Evolutionary conservation across 2,329 filamentous ascomycete genomes (phyloP), one percentile per base, ranked within the genome.

Genomic region (Nothophoma quercina): DNA sequence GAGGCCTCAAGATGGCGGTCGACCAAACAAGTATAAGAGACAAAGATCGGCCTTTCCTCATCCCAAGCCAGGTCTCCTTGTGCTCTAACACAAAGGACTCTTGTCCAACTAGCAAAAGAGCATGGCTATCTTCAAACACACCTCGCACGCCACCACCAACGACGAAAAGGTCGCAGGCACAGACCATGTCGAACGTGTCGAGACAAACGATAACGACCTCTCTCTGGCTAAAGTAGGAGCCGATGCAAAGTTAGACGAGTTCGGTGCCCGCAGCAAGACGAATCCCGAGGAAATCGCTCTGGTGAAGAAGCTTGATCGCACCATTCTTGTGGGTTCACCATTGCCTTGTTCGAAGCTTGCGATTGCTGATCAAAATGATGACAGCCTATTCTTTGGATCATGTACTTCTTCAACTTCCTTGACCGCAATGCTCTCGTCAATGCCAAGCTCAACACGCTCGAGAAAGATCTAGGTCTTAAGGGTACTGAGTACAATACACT

Each of bases 401-500:
- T 79, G 77, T 79, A 78, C 43, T 79, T 72, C 18, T 53, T 53
- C 41, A 75, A 74, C 33, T 74, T 70, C 29, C 64, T 70, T 7
- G 85, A 87, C 62, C 78, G 85, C n/a, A 86, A 87, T 68, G 86
- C 88, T 65, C 86, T 89, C 56, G 85, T 85, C 1, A 80, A 85
- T 3, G 87, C 87, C 0, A 80, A 83, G 6, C 75, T 89, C 44
- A 84, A 85, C 65, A 83, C 85, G 10, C 75, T 89, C 7, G 82
- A 87, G 45, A 72, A 77, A 0, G 86, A 88, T 41, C 43, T 68
- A n/a, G 68, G 63, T 3, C 64, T 66, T 53, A 59, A 41, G 26
- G 69, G 63, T 10, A 58, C 62, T 7, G 57, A 71, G 42, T 46
- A 45, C 13, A 43, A 33, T 4, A 45, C 42, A 10, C 46, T 44